Percentiles rank a stretch among this genome's conserved stretches.
Conservation (phyloP, 169 alveolate species). For the Plasmodium billcollinsi region DNA sequence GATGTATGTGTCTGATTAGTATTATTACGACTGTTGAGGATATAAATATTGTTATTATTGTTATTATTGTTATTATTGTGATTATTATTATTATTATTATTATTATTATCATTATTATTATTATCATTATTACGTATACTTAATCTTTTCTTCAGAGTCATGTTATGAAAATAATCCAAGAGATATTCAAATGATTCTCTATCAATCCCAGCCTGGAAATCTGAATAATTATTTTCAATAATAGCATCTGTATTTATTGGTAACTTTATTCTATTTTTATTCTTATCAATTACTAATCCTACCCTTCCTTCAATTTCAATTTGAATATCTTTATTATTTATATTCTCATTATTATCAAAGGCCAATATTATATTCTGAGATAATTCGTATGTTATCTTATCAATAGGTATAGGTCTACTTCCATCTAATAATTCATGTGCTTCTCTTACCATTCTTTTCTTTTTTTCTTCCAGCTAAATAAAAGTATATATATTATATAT, state of each 20-base stretch:
- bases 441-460: slow-evolving; percentile 49
- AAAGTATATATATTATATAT: no score
- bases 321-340: slow-evolving; percentile 25
- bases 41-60: neutral
- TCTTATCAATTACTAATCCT: slow-evolving; percentile 56
- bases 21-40: neutral
- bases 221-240: slow-evolving; percentile 51
- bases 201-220: slow-evolving; percentile 64
- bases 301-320: slow-evolving; percentile 73
- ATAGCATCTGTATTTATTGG: slow-evolving; percentile 75
- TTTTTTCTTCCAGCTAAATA: neutral
- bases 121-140: neutral
- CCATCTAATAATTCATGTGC: slow-evolving; percentile 77
- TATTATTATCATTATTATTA: neutral
- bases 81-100: neutral
- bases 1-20: neutral
- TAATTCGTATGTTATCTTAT: slow-evolving; percentile 59
- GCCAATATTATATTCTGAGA: slow-evolving; percentile 71
- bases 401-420: slow-evolving; percentile 75
- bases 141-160: slow-evolving; percentile 4
- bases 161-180: slow-evolving; percentile 28
- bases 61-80: neutral
- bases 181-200: slow-evolving; percentile 57
- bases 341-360: slow-evolving; percentile 56
- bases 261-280: slow-evolving; percentile 55